phyloP scores from a whole-genome alignment of 2,329 filamentous ascomycete species.

The Teratosphaeria gauchensis region DNA sequence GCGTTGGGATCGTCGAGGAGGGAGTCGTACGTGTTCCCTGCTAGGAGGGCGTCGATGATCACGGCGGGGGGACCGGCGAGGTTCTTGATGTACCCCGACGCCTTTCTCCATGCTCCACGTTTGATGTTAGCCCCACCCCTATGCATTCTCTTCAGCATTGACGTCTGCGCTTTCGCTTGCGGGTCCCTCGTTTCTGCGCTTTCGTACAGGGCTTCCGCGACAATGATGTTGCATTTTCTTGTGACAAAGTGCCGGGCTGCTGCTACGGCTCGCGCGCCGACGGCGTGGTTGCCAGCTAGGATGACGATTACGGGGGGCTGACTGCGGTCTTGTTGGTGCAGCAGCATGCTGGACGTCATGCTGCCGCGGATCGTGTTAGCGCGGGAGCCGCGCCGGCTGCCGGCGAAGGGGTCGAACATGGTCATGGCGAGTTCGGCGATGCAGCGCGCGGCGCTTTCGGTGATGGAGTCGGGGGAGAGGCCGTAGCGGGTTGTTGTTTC shows the following conservation, averaged over 20 bases:
- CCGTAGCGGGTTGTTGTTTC: slow-evolving; percentile 81
- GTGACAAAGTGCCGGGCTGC: slow-evolving; percentile 80
- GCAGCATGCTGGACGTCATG: slow-evolving; percentile 48
- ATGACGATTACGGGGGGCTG: slow-evolving; percentile 56
- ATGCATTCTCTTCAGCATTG: slow-evolving; percentile 70
- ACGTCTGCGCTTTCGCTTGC: slow-evolving; percentile 68
- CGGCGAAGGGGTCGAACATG: slow-evolving; percentile 15
- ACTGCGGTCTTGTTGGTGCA: slow-evolving; percentile 33
- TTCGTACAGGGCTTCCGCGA: slow-evolving; percentile 78
- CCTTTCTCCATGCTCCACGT: slow-evolving; percentile 45
- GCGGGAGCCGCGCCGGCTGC: slow-evolving; percentile 18
- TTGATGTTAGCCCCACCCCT: slow-evolving; percentile 50
- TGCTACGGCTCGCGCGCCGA: slow-evolving; percentile 72
- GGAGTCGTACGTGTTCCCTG: slow-evolving; percentile 81
- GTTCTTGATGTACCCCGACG: slow-evolving; percentile 43
- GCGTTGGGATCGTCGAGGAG: slow-evolving; percentile 42
- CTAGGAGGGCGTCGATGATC: slow-evolving; percentile 81
- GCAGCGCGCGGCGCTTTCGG: slow-evolving; percentile 80
- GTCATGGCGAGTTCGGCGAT: slow-evolving; percentile 72
- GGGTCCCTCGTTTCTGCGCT: slow-evolving; percentile 71
- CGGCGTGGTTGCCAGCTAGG: slow-evolving; percentile 91
- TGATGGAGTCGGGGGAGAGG: slow-evolving; percentile 79
- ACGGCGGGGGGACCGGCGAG: slow-evolving; percentile 60
- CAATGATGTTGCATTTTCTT: slow-evolving; percentile 67
- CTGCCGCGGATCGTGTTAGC: slow-evolving; percentile 45